These are phyloP conservation scores for Raffaelea ambrosiae DNA, from an alignment of 2,329 filamentous ascomycete species.

Conservation along the genomic window DNA sequence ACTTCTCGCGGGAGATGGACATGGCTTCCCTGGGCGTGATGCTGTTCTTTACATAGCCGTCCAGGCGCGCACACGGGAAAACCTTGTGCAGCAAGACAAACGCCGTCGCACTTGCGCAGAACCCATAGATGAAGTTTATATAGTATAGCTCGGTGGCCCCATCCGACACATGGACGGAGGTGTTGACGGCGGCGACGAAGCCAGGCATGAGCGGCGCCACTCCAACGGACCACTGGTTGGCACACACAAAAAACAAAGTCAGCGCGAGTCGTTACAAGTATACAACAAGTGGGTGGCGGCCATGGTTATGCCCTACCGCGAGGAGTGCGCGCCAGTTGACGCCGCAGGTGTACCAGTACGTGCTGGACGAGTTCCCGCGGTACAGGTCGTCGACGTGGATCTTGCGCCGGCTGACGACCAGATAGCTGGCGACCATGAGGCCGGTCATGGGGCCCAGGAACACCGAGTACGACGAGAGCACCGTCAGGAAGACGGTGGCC, in stretches of 20 bases:
- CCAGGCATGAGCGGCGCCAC: constrained; percentile 33
- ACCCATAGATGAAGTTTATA: no score
- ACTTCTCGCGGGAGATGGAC: no score
- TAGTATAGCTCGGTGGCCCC: no score
- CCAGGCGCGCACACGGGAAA: no score
- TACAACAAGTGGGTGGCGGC: not conserved
- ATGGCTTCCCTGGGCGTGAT: no score
- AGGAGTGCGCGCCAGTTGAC: constrained; percentile 6
- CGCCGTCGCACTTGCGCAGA: no score
- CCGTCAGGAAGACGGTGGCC: constrained; percentile 35
- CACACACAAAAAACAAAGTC: not conserved
- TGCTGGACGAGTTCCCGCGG: constrained; percentile 3
- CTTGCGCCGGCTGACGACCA: constrained; percentile 23
- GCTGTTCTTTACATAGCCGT: no score
- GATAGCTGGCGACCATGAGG: constrained; percentile 7
- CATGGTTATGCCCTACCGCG: constrained; percentile 13
- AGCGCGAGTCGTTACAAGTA: no score
- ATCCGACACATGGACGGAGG: no score
- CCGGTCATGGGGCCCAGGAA: constrained; percentile 10
- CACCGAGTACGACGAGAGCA: constrained; percentile 30
- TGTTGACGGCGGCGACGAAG: constrained; percentile 30
- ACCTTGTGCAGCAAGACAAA: no score
- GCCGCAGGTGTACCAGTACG: constrained; percentile 8
- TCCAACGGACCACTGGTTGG: constrained; percentile 26
- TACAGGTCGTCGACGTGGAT: constrained; percentile 21